Base-by-base conservation (phyloP, 352 stramenopile species). In the Labyrinthula sp. region DNA sequence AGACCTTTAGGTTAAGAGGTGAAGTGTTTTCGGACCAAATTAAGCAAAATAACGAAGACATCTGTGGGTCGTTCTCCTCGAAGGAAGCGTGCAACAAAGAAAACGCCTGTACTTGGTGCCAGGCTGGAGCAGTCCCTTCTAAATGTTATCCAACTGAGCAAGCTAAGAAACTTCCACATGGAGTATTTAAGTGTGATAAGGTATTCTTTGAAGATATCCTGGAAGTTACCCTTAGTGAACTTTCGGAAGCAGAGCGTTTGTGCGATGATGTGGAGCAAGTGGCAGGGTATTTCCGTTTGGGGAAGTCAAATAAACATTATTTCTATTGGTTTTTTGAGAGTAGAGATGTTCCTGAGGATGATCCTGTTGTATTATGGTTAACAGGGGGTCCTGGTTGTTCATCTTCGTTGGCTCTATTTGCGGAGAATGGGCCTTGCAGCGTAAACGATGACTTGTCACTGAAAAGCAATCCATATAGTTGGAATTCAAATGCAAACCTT, bases 301-400 rank as follows among this genome's bases (percentile, higher is more conserved):
- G 9, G 17, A 33, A 58, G 2, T 22, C 46, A 7, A 15, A 56
- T 30, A 93, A 92, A 64, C 75, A 92, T 59, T 83, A 92, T 55
- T 95, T 95, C 50, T 92, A 86, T 64, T 93, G 81, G 78, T 86
- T 93, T 62, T 93, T 93, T 55, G 81, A 93, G 63, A 82, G 72
- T 20, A 70, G 75, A 28, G 64, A 67, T 3, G 48, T 64, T 34
- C 76, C 79, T 0, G 50, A 59, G n/a, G 82, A 48, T 7, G 82
- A 88, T 55, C 87, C 87, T 0, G 58, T 95, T 25, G 67, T 95
- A 31, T 71, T 97, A 12, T 97, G 87, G 87, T 71, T 97, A 41
- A 95, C 77, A n/a, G 88, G 85, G 14, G 85, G 85, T 0, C 83
- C 85, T 0, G 85, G 84, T 3, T 94, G 82, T 63, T 89, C 71